Conservation (phyloP, 225 moss, liverwort and hornwort genomes). For the Sphagnum tenellum region DNA sequence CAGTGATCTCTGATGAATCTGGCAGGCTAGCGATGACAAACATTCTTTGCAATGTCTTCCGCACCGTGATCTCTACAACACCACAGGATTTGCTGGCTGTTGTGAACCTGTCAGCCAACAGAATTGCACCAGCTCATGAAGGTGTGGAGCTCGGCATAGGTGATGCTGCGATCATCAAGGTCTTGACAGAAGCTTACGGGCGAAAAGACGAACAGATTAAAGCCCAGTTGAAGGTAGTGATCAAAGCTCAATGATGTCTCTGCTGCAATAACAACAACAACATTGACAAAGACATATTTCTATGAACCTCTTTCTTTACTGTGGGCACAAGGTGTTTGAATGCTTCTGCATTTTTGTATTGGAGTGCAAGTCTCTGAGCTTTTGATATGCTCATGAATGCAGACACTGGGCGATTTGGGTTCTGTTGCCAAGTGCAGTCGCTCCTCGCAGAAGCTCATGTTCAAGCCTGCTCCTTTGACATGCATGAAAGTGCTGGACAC, state of each 20-base stretch:
- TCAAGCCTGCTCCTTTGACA: slow-evolving; percentile 69
- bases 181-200: slow-evolving; percentile 89
- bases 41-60: slow-evolving; percentile 90
- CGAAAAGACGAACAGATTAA: slow-evolving; percentile 95
- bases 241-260: no score
- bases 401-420: slow-evolving; percentile 89
- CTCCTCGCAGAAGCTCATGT: slow-evolving; percentile 86
- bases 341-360: no score
- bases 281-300: no score
- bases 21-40: slow-evolving; percentile 88
- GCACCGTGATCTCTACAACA: slow-evolving; percentile 73
- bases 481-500: slow-evolving; percentile 87
- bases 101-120: slow-evolving; percentile 87
- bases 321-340: no score
- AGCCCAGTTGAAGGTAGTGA: slow-evolving; percentile 72
- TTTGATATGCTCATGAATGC: slow-evolving; percentile 26
- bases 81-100: slow-evolving; percentile 81
- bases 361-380: no score
- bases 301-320: no score
- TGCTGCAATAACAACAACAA: no score
- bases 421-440: slow-evolving; percentile 95
- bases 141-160: slow-evolving; percentile 96
- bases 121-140: slow-evolving; percentile 93
- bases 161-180: slow-evolving; percentile 78
- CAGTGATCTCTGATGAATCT: slow-evolving; percentile 89